phyloP scores from a whole-genome alignment of 306 rosid genomes.

The Echinosophora koreensis region DNA sequence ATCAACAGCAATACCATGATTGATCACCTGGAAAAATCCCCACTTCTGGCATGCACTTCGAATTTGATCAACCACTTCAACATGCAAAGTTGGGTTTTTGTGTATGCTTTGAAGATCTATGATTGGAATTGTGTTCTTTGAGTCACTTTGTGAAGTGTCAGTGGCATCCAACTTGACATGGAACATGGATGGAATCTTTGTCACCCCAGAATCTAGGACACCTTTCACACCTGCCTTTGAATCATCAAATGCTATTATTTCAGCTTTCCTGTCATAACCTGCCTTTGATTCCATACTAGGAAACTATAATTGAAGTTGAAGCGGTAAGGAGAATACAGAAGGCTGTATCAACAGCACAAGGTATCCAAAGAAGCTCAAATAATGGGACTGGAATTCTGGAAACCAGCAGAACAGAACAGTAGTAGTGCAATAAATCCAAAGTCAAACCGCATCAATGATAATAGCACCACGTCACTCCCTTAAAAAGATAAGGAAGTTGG shows the following conservation, averaged over 20 bases:
- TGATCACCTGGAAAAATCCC: background rate
- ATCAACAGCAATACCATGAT: background rate
- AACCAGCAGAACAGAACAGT: no score
- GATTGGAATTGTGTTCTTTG: background rate
- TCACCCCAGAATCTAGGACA: slow-evolving; percentile 21
- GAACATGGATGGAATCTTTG: slow-evolving; percentile 27
- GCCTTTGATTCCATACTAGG: slow-evolving; percentile 6
- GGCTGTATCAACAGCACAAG: no score
- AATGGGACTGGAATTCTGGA: no score
- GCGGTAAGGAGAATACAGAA: no score
- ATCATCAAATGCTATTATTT: slow-evolving; percentile 26
- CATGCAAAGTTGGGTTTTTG: background rate
- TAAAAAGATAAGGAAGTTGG: no score
- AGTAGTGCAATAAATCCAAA: no score
- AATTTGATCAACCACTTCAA: background rate
- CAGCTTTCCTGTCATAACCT: slow-evolving; percentile 22
- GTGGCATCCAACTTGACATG: no score
- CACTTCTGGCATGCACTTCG: background rate
- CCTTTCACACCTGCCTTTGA: slow-evolving; percentile 41
- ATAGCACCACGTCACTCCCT: no score
- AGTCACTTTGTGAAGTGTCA: no score
- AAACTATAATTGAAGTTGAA: background rate
- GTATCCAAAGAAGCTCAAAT: no score
- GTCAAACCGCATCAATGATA: no score
- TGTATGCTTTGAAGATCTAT: background rate